These are phyloP conservation scores for Paraconiothyrium brasiliense DNA, from an alignment of 2,329 filamentous ascomycete species.

Conservation along the genomic window DNA sequence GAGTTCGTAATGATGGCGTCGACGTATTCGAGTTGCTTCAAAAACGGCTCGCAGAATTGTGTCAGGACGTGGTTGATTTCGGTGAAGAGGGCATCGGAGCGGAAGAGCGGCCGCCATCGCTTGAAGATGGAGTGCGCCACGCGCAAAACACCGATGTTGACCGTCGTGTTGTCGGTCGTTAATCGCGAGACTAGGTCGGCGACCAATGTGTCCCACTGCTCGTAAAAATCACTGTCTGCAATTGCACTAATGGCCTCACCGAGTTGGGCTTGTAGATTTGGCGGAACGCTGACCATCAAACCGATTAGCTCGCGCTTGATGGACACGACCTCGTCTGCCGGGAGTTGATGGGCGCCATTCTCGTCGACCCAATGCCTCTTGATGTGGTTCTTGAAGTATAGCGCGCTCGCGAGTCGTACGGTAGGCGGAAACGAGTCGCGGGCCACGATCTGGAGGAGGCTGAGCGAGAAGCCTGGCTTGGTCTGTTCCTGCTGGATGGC, in stretches of 20 bases:
- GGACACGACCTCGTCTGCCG: slow-evolving; percentile 79
- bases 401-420: slow-evolving; percentile 84
- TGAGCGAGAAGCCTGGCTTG: slow-evolving; percentile 86
- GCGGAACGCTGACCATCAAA: slow-evolving; percentile 91
- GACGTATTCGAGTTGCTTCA: slow-evolving; percentile 78
- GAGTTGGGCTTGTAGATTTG: slow-evolving; percentile 89
- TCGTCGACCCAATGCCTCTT: slow-evolving; percentile 94
- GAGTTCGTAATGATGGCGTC: slow-evolving; percentile 77
- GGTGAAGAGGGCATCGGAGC: slow-evolving; percentile 88
- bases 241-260: slow-evolving; percentile 97
- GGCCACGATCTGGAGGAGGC: slow-evolving; percentile 88
- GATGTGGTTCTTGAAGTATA: slow-evolving; percentile 99
- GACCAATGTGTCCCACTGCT: slow-evolving; percentile 94
- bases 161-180: slow-evolving; percentile 79
- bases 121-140: slow-evolving; percentile 98
- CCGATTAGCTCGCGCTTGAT: slow-evolving; percentile 97
- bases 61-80: slow-evolving; percentile 96
- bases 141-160: slow-evolving; percentile 94
- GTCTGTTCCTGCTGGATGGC: slow-evolving; percentile 80
- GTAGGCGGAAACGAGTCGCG: slow-evolving; percentile 75
- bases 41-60: slow-evolving; percentile 84
- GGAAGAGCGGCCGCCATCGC: slow-evolving; percentile 92
- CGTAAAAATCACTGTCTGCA: slow-evolving; percentile 97
- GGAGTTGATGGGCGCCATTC: slow-evolving; percentile 91
- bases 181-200: slow-evolving; percentile 90